phyloP scores from a whole-genome alignment of 371 early-diverging fungal species.

The Capniomyces stellatus region DNA sequence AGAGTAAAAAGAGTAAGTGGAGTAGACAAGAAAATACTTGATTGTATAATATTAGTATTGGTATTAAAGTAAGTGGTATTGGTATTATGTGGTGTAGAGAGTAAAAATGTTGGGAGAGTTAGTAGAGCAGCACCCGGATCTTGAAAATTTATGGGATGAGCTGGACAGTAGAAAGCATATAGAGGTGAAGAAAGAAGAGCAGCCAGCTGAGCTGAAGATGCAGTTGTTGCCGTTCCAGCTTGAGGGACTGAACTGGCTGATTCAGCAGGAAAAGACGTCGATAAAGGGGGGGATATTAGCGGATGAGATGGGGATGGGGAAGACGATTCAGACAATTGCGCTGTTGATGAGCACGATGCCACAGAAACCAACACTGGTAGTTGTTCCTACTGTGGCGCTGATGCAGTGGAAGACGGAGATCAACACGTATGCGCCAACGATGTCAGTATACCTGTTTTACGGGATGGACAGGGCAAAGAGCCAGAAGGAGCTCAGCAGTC shows the following conservation, averaged over 20 bases:
- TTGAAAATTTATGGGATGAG: constrained; percentile 35
- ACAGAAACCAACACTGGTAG: constrained; percentile 58
- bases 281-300: constrained; percentile 72
- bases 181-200: constrained; percentile 26
- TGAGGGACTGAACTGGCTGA: constrained; percentile 72
- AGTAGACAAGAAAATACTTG: neutral
- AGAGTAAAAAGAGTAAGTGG: neutral
- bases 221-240: constrained; percentile 75
- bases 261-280: constrained; percentile 41
- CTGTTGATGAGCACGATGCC: constrained; percentile 43
- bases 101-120: neutral
- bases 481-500: constrained; percentile 29
- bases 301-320: constrained; percentile 98
- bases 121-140: neutral
- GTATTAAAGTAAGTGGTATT: too few species aligned
- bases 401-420: constrained; percentile 82
- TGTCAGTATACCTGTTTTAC: constrained; percentile 52
- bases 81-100: too few species aligned
- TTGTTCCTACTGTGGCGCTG: constrained; percentile 80
- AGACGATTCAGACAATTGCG: constrained; percentile 92
- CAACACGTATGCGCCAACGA: constrained; percentile 38
- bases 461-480: constrained; percentile 25
- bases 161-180: constrained; percentile 23
- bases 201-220: constrained; percentile 52
- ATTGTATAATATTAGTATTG: too few species aligned